These are phyloP conservation scores for Rhynchosporium secalis DNA, from an alignment of 2,329 filamentous ascomycete species.

Conservation along the genomic window DNA sequence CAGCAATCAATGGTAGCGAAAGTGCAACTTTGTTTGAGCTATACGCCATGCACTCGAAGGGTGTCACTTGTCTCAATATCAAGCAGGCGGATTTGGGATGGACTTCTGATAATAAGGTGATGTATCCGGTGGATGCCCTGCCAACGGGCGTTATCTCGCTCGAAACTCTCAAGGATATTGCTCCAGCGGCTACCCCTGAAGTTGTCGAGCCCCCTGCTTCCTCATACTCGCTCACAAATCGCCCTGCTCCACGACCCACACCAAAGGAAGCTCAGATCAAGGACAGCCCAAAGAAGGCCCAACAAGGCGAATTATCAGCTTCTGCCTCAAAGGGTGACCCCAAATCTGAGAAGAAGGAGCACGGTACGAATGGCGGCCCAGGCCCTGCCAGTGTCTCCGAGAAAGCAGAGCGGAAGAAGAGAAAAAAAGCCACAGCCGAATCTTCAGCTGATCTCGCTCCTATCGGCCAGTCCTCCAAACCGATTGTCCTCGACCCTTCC, in stretches of 20 bases:
- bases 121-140: conserved; percentile 75
- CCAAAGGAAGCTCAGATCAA: conserved; percentile 33
- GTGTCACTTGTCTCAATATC: conserved; percentile 85
- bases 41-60: conserved; percentile 96
- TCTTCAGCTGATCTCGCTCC: conserved; percentile 25
- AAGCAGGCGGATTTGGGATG: conserved; percentile 89
- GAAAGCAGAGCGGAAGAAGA: conserved; percentile 67
- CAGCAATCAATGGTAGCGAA: conserved; percentile 57
- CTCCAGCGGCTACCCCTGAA: conserved; percentile 26
- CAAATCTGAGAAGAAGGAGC: conserved; percentile 33
- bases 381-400: conserved; percentile 44
- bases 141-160: conserved; percentile 73
- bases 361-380: conserved; percentile 30
- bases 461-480: conserved; percentile 31
- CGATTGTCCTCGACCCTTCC: conserved; percentile 39
- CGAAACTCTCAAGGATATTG: conserved; percentile 56
- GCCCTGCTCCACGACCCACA: conserved; percentile 34
- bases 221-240: conserved; percentile 32
- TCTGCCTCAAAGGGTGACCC: conserved; percentile 37
- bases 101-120: conserved; percentile 85
- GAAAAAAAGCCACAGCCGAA: conserved; percentile 58
- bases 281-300: conserved; percentile 34
- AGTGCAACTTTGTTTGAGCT: conserved; percentile 86
- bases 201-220: conserved; percentile 18
- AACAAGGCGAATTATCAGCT: conserved; percentile 26